Percentiles rank a stretch among this genome's conserved stretches.
phyloP scores from a whole-genome alignment of 2,329 filamentous ascomycete species.

The Colletotrichum tabaci region DNA sequence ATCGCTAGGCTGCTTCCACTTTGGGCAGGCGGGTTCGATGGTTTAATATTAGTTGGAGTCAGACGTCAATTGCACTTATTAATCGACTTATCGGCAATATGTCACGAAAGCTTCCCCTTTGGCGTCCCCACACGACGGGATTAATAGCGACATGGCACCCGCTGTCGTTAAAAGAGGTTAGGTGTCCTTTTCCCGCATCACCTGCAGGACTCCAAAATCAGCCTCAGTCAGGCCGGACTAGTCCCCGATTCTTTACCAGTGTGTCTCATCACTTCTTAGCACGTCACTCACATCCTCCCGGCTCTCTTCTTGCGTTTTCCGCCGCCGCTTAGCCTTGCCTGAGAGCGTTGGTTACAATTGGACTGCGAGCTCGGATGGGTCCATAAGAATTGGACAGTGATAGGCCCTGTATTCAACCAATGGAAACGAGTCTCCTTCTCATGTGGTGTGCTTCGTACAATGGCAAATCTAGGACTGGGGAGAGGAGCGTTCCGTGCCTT shows the following conservation, averaged over 20 bases:
- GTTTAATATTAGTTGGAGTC: constrained; percentile 25
- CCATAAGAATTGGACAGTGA: not conserved
- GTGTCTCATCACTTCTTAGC: constrained; percentile 23
- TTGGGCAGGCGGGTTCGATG: constrained; percentile 22
- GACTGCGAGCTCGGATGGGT: not conserved
- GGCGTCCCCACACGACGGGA: constrained; percentile 14
- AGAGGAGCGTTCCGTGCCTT: constrained; percentile 22
- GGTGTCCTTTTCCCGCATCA: constrained; percentile 35
- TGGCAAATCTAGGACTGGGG: not conserved
- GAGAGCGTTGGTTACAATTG: not conserved
- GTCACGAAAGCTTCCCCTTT: constrained; percentile 14
- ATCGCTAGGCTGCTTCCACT: constrained; percentile 9
- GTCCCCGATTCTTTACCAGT: constrained; percentile 34
- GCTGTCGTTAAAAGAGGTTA: constrained; percentile 30
- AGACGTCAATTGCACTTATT: constrained; percentile 9
- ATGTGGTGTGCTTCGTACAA: too few relatives aligned
- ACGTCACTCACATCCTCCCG: not conserved
- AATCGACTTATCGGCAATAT: constrained; percentile 2
- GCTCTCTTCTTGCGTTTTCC: not conserved
- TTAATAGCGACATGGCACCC: constrained; percentile 22
- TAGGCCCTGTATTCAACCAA: not conserved
- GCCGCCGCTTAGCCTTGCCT: not conserved
- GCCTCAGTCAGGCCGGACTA: constrained; percentile 26
- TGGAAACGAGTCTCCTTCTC: not conserved
- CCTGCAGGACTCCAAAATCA: constrained; percentile 24